phyloP scores from a whole-genome alignment of 2,329 filamentous ascomycete species.

The Sclerotiophoma versabilis region DNA sequence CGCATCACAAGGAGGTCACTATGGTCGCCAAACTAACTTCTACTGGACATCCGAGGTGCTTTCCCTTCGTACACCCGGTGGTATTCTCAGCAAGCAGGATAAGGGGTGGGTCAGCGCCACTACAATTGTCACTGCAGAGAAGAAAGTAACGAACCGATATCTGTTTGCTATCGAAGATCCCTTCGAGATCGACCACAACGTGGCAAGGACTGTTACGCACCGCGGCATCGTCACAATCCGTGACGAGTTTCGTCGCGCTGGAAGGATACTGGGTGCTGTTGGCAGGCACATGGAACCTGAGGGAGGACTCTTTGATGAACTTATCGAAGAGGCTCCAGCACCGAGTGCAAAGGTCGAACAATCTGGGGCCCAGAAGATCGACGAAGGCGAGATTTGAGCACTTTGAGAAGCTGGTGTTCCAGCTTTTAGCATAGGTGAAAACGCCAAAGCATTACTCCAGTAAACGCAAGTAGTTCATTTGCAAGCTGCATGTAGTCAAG shows the following conservation, averaged over 20 bases:
- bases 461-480: background rate
- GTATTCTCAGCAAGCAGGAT: constrained; percentile 73
- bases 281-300: constrained; percentile 36
- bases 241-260: constrained; percentile 83
- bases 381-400: background rate
- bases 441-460: background rate
- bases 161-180: constrained; percentile 92
- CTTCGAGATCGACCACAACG: constrained; percentile 87
- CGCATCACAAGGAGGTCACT: constrained; percentile 57
- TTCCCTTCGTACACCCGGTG: constrained; percentile 75
- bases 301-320: constrained; percentile 46
- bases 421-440: background rate
- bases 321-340: constrained; percentile 31
- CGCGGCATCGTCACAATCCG: constrained; percentile 81
- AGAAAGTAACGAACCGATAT: constrained; percentile 79
- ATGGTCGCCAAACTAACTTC: constrained; percentile 64
- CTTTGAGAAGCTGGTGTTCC: background rate
- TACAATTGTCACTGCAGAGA: constrained; percentile 67
- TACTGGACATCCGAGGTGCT: constrained; percentile 83
- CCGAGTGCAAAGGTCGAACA: constrained; percentile 5
- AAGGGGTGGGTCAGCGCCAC: constrained; percentile 90
- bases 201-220: constrained; percentile 85
- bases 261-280: constrained; percentile 62
- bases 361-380: background rate
- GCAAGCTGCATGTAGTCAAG: background rate